Base-by-base conservation (phyloP, 106 monocot species). In the Posidonia australis region DNA sequence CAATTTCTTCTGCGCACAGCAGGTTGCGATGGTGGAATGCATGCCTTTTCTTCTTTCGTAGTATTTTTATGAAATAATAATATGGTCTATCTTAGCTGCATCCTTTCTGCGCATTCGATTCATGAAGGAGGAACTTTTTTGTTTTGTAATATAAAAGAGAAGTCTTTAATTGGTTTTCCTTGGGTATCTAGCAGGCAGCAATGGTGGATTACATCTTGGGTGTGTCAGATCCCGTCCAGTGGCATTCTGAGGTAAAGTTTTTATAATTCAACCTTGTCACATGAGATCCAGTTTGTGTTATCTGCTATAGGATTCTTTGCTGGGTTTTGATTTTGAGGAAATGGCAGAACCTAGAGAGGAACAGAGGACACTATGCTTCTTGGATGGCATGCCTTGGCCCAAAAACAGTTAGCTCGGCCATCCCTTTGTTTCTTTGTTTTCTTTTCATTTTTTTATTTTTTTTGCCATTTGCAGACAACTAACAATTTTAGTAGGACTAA, bases 171-270 rank as follows among this genome's bases (percentile, higher is more conserved):
- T 36, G 36, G 7, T 36, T 36, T 2, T 7, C 36, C 36, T 36
- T 7, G 9, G 19, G 54, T 29, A 1, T 20, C 3, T 10, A 18
- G 14, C 68, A 75, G 63, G 24, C 41, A 5, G 69, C 85, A 53
- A 90, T 90, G 94, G 89, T 94, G 76, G 94, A 94, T 67, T 94
- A 90, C 76, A 94, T 94, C 27, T 28, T 94, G 45, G 94, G 94
- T 23, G 89, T 94, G 16, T 56, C 76, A 31, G 84, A 94, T 55
- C 94, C 94, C 2, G 6, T 77, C 48, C 55, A 84, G 47, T 94
- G 94, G 94, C 94, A 94, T 48, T 25, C 81, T 3, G 74, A 86
- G 72, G 94, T 85, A 23, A 52, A 65, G 44, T 44, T 46, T 13
- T 57, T 44, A 16, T 14, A 49, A 9, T 13, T 7, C 1, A 49